Evolutionary conservation across 108 stramenopile species (phyloP).

Genomic region (Parmales sp.): DNA sequence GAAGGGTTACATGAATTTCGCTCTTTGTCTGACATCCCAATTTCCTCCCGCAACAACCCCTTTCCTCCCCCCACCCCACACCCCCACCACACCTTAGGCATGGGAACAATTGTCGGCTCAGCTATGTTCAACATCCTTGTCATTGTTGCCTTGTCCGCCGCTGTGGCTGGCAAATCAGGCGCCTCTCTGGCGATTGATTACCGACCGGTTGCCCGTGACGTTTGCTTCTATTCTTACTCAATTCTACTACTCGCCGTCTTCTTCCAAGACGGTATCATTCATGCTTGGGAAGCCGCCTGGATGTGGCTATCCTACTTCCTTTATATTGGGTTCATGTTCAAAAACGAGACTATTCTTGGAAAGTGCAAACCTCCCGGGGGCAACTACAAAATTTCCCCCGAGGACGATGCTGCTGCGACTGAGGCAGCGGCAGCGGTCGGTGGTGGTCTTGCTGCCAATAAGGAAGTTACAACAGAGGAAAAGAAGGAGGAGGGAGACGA

Average conservation of each 20-base stretch:
- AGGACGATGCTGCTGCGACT: not conserved
- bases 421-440: not conserved
- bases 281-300: conserved; percentile 11
- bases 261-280: conserved; percentile 13
- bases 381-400: not conserved
- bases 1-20: not conserved
- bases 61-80: too few relatives aligned
- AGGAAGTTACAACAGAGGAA: not conserved
- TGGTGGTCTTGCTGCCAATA: not conserved
- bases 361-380: conserved; percentile 6
- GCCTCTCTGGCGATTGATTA: not conserved
- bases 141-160: conserved; percentile 19
- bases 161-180: not conserved
- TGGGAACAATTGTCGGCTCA: conserved; percentile 28
- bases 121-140: conserved; percentile 34
- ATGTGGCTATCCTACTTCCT: conserved; percentile 13
- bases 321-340: conserved; percentile 27
- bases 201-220: conserved; percentile 15
- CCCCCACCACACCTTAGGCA: conserved; percentile 14
- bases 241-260: conserved; percentile 13
- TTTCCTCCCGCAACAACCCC: too few relatives aligned
- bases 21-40: too few relatives aligned
- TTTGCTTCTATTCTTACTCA: conserved; percentile 11
- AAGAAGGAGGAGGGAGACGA: not conserved
- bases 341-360: conserved; percentile 12